Evolutionary conservation across 2,329 filamentous ascomycete genomes (phyloP).

Genomic region (Setomelanomma holmii): DNA sequence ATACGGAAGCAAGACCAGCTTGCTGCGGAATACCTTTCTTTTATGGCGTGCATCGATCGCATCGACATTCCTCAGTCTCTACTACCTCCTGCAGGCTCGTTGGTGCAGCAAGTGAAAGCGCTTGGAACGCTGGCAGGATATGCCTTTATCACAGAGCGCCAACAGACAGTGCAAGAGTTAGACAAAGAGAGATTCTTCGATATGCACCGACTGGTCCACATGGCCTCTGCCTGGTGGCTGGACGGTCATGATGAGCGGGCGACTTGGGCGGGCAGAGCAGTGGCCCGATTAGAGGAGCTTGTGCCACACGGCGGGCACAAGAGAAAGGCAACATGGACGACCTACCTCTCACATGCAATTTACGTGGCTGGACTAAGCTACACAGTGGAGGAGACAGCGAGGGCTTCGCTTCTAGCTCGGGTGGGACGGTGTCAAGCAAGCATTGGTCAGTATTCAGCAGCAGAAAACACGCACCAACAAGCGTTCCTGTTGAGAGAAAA

Average conservation of each 20-base stretch:
- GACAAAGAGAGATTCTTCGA: conserved; percentile 23
- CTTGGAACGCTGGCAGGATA: conserved; percentile 44
- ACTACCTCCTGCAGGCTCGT: conserved; percentile 29
- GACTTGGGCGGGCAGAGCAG: conserved; percentile 21
- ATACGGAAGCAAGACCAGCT: conserved; percentile 38
- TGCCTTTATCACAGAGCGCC: conserved; percentile 35
- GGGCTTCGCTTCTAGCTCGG: conserved; percentile 12
- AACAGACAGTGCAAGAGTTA: conserved; percentile 2
- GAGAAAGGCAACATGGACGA: conserved; percentile 31
- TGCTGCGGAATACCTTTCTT: conserved; percentile 46
- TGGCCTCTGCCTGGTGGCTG: conserved; percentile 45
- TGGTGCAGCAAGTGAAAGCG: conserved; percentile 33
- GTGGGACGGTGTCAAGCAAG: conserved; percentile 14
- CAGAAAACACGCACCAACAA: conserved; percentile 7
- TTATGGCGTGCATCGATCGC: no score
- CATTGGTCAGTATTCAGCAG: conserved; percentile 13
- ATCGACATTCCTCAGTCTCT: conserved; percentile 45
- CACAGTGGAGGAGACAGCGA: background rate
- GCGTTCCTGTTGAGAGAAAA: conserved; percentile 6
- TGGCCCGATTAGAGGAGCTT: conserved; percentile 26
- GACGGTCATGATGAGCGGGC: conserved; percentile 17
- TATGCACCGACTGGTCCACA: conserved; percentile 45
- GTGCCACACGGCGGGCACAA: conserved; percentile 23
- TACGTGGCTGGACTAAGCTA: conserved; percentile 7
- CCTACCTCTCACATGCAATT: conserved; percentile 41